Evolutionary conservation across 352 stramenopile species (phyloP).

Genomic region (Globisporangium uncinulatum): DNA sequence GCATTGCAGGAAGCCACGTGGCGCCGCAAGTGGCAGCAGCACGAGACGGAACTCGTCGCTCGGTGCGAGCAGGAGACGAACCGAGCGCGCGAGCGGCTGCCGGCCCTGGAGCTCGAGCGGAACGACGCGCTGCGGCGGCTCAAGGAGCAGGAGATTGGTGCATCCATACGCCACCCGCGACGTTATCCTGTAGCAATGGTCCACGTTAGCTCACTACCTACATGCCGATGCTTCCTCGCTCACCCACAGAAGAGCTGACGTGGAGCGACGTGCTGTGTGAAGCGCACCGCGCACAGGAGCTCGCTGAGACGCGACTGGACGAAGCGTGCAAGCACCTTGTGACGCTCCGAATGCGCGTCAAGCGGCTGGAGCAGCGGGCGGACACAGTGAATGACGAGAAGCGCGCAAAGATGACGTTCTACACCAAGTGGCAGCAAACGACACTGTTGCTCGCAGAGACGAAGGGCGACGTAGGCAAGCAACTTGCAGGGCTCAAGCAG

Average conservation of each 20-base stretch:
- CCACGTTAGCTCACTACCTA: neutral
- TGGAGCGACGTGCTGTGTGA: conserved; percentile 12
- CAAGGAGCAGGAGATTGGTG: conserved; percentile 23
- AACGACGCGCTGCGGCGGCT: conserved; percentile 23
- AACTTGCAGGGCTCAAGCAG: conserved; percentile 19
- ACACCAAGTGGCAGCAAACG: conserved; percentile 20
- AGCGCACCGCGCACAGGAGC: conserved; percentile 7
- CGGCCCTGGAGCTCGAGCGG: conserved; percentile 30
- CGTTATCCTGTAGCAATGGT: no score
- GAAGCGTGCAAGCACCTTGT: conserved; percentile 42
- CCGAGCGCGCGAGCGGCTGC: conserved; percentile 23
- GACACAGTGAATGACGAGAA: conserved; percentile 11
- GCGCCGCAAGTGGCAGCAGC: conserved; percentile 22
- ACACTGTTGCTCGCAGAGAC: conserved; percentile 21
- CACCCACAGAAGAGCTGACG: conserved; percentile 6
- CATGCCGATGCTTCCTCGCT: neutral
- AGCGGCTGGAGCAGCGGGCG: conserved; percentile 19
- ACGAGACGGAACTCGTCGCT: conserved; percentile 12
- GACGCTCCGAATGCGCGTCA: conserved; percentile 27
- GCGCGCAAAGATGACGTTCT: conserved; percentile 10
- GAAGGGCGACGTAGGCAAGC: conserved; percentile 20
- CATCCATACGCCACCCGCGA: no score
- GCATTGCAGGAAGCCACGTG: conserved; percentile 18
- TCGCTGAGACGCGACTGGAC: conserved; percentile 17
- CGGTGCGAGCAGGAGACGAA: conserved; percentile 22